A percentile compares a stretch with the other conserved stretches of the same genome.
Evolutionary conservation across 352 stramenopile species (phyloP).

Genomic region (Pythium volutum): DNA sequence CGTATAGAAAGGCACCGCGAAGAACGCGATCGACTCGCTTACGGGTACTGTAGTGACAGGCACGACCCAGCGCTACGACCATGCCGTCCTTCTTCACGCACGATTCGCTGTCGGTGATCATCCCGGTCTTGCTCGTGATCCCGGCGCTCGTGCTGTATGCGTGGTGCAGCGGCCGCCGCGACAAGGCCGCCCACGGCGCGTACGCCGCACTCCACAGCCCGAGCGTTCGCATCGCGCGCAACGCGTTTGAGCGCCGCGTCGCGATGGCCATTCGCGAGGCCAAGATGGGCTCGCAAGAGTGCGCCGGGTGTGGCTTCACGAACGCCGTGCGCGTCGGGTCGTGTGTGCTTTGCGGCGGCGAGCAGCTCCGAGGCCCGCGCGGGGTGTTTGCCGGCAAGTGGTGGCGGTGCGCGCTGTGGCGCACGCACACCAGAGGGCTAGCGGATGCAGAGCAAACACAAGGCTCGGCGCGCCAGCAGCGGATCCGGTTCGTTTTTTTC

Average conservation of each 20-base stretch:
- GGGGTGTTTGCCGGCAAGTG: not conserved
- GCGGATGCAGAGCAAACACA: not conserved
- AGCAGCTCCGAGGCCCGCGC: not conserved
- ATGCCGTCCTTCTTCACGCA: slow-evolving; percentile 2
- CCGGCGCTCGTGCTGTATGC: slow-evolving; percentile 3
- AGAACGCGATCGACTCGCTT: no score
- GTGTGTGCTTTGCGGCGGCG: slow-evolving; percentile 12
- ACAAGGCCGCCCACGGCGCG: slow-evolving; percentile 10
- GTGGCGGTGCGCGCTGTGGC: not conserved
- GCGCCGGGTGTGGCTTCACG: slow-evolving; percentile 5
- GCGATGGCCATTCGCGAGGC: slow-evolving; percentile 16
- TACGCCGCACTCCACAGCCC: slow-evolving; percentile 19
- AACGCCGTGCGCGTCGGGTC: slow-evolving; percentile 8
- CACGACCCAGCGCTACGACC: not conserved
- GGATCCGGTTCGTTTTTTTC: not conserved
- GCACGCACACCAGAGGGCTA: not conserved
- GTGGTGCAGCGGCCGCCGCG: slow-evolving; percentile 7
- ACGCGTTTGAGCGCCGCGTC: slow-evolving; percentile 15
- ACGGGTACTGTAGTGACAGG: no score
- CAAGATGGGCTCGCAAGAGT: slow-evolving; percentile 8
- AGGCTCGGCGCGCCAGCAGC: not conserved
- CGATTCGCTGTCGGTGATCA: slow-evolving; percentile 6
- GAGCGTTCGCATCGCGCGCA: slow-evolving; percentile 12
- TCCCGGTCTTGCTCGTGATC: slow-evolving; percentile 3
- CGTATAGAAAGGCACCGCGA: no score